phyloP scores from a whole-genome alignment of 331 rosid species.

The Rosa hybrid region DNA sequence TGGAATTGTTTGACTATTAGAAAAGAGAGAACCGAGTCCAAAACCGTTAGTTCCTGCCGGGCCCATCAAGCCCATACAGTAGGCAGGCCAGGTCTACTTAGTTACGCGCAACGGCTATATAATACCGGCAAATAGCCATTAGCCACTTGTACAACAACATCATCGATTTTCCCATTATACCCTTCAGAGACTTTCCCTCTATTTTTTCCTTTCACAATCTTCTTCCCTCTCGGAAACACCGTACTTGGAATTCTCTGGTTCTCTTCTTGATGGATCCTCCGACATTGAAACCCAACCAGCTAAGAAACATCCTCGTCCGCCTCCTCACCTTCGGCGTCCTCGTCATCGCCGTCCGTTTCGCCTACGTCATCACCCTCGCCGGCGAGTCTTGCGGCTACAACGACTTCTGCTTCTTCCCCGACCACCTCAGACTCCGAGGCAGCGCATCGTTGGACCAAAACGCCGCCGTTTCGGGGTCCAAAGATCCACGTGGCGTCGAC shows the following conservation, averaged over 20 bases:
- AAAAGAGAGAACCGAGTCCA: not conserved
- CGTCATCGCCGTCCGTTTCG: constrained; percentile 42
- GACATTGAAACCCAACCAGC: constrained; percentile 26
- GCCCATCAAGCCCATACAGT: not conserved
- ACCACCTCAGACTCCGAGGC: not conserved
- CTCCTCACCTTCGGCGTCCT: constrained; percentile 44
- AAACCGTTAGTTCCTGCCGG: not conserved
- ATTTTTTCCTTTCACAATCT: not conserved
- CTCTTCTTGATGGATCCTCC: constrained; percentile 39
- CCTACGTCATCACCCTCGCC: constrained; percentile 41
- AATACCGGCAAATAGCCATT: not conserved
- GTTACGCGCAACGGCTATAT: not conserved
- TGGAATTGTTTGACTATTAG: too few species aligned
- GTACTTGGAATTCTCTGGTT: not conserved
- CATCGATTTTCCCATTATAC: not conserved
- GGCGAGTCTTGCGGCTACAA: constrained; percentile 40
- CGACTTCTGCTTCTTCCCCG: constrained; percentile 47
- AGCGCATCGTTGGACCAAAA: too few species aligned
- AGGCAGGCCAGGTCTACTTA: not conserved
- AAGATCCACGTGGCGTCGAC: constrained; percentile 4
- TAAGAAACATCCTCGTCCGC: constrained; percentile 32
- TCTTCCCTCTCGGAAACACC: too few species aligned
- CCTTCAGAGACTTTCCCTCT: not conserved
- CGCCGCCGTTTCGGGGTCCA: not conserved
- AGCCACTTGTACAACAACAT: not conserved